These are phyloP conservation scores for Colletotrichum sp. DNA, from an alignment of 2,329 filamentous ascomycete genomes.

Conservation along the genomic window DNA sequence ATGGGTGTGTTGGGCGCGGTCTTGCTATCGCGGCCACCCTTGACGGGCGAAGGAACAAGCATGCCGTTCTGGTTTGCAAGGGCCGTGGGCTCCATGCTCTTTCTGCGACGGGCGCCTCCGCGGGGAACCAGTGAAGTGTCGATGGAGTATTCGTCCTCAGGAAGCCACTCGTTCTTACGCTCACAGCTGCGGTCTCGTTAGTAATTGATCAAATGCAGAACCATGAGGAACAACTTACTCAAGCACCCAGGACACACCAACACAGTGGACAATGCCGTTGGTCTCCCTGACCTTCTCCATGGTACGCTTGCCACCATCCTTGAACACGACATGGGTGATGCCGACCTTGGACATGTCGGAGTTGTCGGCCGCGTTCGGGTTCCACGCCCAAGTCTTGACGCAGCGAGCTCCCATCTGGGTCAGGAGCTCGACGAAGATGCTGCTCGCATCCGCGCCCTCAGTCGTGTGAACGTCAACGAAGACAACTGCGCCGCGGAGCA, in stretches of 20 bases:
- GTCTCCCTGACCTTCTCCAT: slow-evolving; percentile 80
- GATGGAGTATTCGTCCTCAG: slow-evolving; percentile 73
- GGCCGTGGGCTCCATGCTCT: slow-evolving; percentile 81
- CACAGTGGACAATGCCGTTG: slow-evolving; percentile 79
- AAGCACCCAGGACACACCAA: slow-evolving; percentile 87
- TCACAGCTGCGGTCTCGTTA: slow-evolving; percentile 63
- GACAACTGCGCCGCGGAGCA: slow-evolving; percentile 76
- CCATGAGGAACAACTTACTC: slow-evolving; percentile 67
- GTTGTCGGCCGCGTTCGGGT: slow-evolving; percentile 48
- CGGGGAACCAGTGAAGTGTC: slow-evolving; percentile 72
- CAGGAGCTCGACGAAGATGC: slow-evolving; percentile 81
- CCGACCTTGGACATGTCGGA: slow-evolving; percentile 61
- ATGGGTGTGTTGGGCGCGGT: slow-evolving; percentile 52
- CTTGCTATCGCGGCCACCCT: slow-evolving; percentile 31
- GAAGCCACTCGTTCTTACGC: slow-evolving; percentile 76
- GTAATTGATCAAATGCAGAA: not conserved
- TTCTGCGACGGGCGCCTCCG: slow-evolving; percentile 73
- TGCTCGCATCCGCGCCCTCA: slow-evolving; percentile 80
- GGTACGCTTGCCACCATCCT: slow-evolving; percentile 82
- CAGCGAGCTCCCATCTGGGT: slow-evolving; percentile 83
- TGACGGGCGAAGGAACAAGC: slow-evolving; percentile 52
- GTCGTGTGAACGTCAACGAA: slow-evolving; percentile 85
- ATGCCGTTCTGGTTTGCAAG: slow-evolving; percentile 73
- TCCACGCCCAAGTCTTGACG: slow-evolving; percentile 79
- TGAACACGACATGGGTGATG: slow-evolving; percentile 90